Evolutionary conservation across 2,329 filamentous ascomycete species (phyloP).

Genomic region (Ophiostoma pallidulum): DNA sequence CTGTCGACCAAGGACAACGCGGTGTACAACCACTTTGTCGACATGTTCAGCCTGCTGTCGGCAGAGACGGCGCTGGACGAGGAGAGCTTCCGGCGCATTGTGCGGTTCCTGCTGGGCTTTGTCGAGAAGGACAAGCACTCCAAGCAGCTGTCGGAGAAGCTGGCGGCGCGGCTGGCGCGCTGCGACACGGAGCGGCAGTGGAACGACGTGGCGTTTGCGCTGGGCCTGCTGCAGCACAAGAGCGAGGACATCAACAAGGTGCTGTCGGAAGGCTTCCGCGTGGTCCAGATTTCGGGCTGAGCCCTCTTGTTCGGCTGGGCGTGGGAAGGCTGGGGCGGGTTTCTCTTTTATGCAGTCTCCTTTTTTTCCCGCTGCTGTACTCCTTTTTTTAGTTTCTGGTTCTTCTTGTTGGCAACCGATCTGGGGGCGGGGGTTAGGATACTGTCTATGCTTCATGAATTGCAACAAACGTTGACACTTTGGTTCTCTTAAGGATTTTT

Average conservation of each 20-base stretch:
- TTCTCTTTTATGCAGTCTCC: too few relatives aligned
- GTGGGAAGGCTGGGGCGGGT: too few relatives aligned
- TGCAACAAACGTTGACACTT: too few relatives aligned
- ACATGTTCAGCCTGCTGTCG: constrained; percentile 92
- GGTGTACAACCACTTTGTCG: constrained; percentile 98
- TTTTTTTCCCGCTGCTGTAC: neutral
- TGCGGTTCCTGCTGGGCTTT: constrained; percentile 90
- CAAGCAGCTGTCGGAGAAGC: constrained; percentile 83
- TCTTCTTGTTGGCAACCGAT: neutral
- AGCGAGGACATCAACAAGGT: constrained; percentile 79
- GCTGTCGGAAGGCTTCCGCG: constrained; percentile 64
- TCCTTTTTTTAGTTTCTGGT: neutral
- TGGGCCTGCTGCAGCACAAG: constrained; percentile 84
- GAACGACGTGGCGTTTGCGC: constrained; percentile 91
- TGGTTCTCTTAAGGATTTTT: neutral
- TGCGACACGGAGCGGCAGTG: constrained; percentile 93
- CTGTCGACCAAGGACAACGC: constrained; percentile 97
- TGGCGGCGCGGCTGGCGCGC: constrained; percentile 73
- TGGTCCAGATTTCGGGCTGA: constrained; percentile 45
- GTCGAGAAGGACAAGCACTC: constrained; percentile 99
- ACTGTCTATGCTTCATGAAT: too few relatives aligned
- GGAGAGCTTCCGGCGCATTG: constrained; percentile 73
- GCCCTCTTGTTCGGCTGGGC: too few relatives aligned
- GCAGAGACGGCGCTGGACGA: constrained; percentile 74
- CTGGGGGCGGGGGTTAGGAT: neutral